Base-by-base conservation (phyloP, 176 grass and related monocot species). In the Carex myosuroides region DNA sequence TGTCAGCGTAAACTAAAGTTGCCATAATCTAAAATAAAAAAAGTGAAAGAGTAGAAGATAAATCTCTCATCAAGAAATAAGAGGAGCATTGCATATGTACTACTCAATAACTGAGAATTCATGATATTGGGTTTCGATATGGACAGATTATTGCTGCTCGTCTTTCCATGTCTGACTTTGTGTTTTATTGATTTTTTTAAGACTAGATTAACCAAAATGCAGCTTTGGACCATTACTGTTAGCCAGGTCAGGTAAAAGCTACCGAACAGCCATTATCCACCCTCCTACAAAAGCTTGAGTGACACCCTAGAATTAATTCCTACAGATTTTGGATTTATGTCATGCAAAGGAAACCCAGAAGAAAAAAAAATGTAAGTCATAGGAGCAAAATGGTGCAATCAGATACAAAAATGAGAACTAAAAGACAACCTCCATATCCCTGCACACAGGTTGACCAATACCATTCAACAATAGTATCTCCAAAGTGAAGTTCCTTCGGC, bases 1-100 rank as follows among this genome's bases (percentile, higher is more conserved):
- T 94, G 86, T 98, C 92, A 55, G 92, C 92, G 83, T 98, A 98
- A 66, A 95, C 53, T 63, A 98, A 93, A 39, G 92, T 92, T 83
- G 95, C 89, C 88, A 89, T 74, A 72, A 98, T 85, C 95, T 95
- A 85, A 86, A 89, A 89, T 61, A 79, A 64, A 61, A 61, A 63
- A 42, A 84, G 60, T 35, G 30, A 86, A 84, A 86, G 79, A 71
- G 79, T 41, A 20, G 21, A 72, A 50, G 50, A 55, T 3, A 77
- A 77, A 77, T 55, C 50, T 77, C 13, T 77, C 2, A 18, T 33
- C 73, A 56, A 76, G 8, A 75, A 81, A 67, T 16, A 82, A 72
- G 29, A 57, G 8, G 17, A 6, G n/a, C 8, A 20, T 13, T 62
- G 9, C 48, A 17, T 35, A n/a, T 13, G 50, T 76, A 54, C 21